phyloP scores from a whole-genome alignment of 2,329 filamentous ascomycete genomes.

The Colletotrichum sp. region DNA sequence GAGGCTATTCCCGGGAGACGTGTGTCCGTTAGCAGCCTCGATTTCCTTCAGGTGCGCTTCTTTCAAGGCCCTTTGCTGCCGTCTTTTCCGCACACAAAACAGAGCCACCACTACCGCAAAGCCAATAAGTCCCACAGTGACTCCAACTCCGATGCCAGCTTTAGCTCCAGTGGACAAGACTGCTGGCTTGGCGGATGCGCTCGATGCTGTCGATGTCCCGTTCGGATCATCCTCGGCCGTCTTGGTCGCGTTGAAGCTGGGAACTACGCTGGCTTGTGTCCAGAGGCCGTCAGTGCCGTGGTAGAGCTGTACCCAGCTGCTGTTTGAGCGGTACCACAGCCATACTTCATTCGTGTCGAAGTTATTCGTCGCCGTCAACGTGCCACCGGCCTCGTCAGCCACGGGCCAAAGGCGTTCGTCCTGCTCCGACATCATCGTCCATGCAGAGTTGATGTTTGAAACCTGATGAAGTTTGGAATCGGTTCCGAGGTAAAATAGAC shows the following conservation, averaged over 20 bases:
- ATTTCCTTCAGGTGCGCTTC: constrained; percentile 23
- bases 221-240: neutral
- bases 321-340: constrained; percentile 39
- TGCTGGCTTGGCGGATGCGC: constrained; percentile 33
- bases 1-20: constrained; percentile 23
- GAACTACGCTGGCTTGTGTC: constrained; percentile 29
- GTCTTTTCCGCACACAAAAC: constrained; percentile 48
- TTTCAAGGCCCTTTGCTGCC: constrained; percentile 30
- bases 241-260: constrained; percentile 26
- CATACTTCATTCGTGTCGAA: constrained; percentile 26
- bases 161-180: constrained; percentile 53
- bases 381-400: constrained; percentile 32
- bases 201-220: constrained; percentile 27
- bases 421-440: constrained; percentile 28
- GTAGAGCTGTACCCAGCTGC: constrained; percentile 33
- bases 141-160: constrained; percentile 61
- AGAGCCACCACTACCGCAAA: constrained; percentile 50
- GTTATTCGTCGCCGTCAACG: constrained; percentile 33
- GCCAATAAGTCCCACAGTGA: constrained; percentile 46
- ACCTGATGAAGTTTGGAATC: constrained; percentile 37
- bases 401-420: constrained; percentile 30
- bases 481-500: constrained; percentile 41
- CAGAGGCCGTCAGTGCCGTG: constrained; percentile 32
- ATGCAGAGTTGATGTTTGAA: constrained; percentile 29
- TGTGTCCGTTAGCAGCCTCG: constrained; percentile 26